Evolutionary conservation across 768 basidiomycete genomes (phyloP), one percentile per base, ranked within the genome.

Genomic region (Boletus pseudopeckii): DNA sequence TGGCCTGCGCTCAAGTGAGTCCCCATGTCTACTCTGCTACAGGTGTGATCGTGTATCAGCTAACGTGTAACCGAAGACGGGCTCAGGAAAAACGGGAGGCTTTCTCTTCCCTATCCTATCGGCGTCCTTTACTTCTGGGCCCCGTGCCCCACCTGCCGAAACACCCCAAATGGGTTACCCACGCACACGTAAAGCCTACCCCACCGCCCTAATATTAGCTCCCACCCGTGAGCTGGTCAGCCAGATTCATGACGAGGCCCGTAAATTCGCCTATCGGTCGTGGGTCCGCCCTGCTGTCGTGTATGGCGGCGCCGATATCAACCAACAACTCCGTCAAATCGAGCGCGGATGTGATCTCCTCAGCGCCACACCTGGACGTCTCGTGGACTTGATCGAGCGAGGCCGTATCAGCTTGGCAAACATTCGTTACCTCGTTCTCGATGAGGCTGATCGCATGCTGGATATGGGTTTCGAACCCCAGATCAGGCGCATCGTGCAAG

Each of bases 401-500:
- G 97, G 97, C 13, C 84, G 91, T 55, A 98, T 99, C 79, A 92
- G 90, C 67, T 82, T 99, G 57, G 84, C 92, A 61, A 98, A 98
- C 75, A 87, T 99, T 77, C 88, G 92, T 65, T 98, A 97, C 73
- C 88, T 99, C 53, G 97, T 99, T 26, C 87, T 99, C 50, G 97
- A 99, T 65, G 97, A 99, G 77, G 97, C 97, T 56, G 97, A 99
- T 79, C 90, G 97, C 66, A 99, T 99, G 97, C 83, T 99, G 67
- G 97, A 99, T 78, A 99, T 99, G 97, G 97, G 97, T 87, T 99
- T 99, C 80, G 97, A 99, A 74, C 97, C 97, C 52, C 97, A 98
- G 75, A 99, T 99, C 67, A 84, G 97, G 59, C 83, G 93, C 32
- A 99, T 99, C 68, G 97, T 99, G 18, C 92, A 99, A 72, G 90